Evolutionary conservation across 2,329 filamentous ascomycete species (phyloP).

Genomic region (Botrytis cinerea): DNA sequence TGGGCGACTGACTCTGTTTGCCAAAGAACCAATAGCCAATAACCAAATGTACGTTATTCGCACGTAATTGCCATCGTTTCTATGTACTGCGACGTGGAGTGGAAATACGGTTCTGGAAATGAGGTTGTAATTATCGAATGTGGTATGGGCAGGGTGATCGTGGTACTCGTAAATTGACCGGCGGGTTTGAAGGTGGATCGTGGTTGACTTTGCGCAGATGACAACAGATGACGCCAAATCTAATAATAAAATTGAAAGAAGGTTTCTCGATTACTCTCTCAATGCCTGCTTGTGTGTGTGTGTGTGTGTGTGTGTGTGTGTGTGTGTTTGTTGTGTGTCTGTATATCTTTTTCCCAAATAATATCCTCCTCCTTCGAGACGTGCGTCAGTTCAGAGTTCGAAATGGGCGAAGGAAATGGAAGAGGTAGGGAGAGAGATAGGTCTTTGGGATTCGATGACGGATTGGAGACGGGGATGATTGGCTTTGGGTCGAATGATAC

Average conservation of each 20-base stretch:
- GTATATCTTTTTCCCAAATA: background rate
- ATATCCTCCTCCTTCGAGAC: background rate
- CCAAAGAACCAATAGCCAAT: background rate
- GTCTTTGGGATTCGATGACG: background rate
- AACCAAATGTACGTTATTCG: background rate
- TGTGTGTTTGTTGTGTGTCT: background rate
- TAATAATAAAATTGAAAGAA: background rate
- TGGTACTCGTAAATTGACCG: background rate
- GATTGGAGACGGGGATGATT: slow-evolving; percentile 11
- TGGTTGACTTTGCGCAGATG: slow-evolving; percentile 11
- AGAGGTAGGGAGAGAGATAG: background rate
- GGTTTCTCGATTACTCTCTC: background rate
- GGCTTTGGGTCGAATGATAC: background rate
- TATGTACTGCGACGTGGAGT: background rate
- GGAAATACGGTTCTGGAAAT: background rate
- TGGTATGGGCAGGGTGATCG: slow-evolving; percentile 10
- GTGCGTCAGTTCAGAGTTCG: background rate
- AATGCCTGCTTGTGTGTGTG: background rate
- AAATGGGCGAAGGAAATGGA: background rate
- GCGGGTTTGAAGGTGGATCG: slow-evolving; percentile 13
- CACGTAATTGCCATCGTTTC: slow-evolving; percentile 4
- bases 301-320: too few relatives aligned
- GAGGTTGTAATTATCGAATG: background rate
- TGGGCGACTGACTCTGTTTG: background rate
- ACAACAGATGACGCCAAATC: background rate